phyloP scores from a whole-genome alignment of 2,329 filamentous ascomycete species.

The Penicillium sp. region DNA sequence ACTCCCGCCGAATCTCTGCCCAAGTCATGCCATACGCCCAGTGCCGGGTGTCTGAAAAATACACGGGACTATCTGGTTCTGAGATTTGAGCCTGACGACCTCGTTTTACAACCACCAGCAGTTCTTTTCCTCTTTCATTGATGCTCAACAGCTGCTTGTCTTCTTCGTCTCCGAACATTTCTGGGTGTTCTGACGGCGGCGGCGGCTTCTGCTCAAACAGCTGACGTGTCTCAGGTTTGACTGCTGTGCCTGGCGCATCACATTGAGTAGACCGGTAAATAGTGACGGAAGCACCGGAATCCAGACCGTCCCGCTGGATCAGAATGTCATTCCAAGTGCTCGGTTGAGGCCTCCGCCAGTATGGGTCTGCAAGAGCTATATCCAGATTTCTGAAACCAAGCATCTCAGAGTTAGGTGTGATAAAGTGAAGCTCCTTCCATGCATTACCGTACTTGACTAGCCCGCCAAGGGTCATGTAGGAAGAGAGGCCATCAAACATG shows the following conservation, averaged over 20 bases:
- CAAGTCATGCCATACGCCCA: conserved; percentile 8
- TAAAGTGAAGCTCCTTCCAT: conserved; percentile 19
- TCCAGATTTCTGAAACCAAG: conserved; percentile 11
- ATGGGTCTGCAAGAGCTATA: neutral
- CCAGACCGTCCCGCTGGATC: conserved; percentile 13
- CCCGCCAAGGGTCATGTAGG: conserved; percentile 16
- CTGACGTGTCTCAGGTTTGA: conserved; percentile 3
- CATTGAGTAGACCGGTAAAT: conserved; percentile 16
- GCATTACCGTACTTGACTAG: conserved; percentile 17
- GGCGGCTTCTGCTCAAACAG: conserved; percentile 8
- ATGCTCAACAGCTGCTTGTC: conserved; percentile 1
- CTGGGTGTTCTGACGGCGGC: neutral
- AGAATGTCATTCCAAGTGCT: conserved; percentile 16
- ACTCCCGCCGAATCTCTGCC: conserved; percentile 5
- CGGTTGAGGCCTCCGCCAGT: conserved; percentile 15
- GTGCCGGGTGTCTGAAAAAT: conserved; percentile 2
- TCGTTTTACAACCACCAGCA: conserved; percentile 13
- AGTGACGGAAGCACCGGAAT: conserved; percentile 16
- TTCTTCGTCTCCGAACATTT: conserved; percentile 8
- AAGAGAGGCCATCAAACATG: neutral
- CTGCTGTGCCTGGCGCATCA: conserved; percentile 2
- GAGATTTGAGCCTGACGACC: conserved; percentile 9
- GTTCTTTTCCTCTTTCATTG: conserved; percentile 7
- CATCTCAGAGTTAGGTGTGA: conserved; percentile 16
- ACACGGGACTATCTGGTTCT: conserved; percentile 10